A percentile compares a stretch with the other conserved stretches of the same genome.
phyloP scores from a whole-genome alignment of 306 rosid genomes.

The Corylus avellana region DNA sequence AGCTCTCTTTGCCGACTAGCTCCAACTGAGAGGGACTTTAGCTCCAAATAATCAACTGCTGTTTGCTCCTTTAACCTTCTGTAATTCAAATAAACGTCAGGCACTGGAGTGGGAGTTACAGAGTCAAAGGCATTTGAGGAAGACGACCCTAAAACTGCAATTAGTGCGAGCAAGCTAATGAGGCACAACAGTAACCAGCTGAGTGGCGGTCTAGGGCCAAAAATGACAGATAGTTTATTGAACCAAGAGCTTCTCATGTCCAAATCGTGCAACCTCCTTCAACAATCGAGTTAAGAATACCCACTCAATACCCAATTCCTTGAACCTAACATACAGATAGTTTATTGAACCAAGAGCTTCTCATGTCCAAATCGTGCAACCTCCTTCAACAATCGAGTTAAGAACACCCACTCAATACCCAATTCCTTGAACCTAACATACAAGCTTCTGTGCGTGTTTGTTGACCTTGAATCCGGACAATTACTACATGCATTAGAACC shows the following conservation, averaged over 20 bases:
- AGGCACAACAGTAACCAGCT: conserved; percentile 75
- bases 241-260: conserved; percentile 94
- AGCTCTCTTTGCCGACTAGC: conserved; percentile 62
- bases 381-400: conserved; percentile 27
- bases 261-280: conserved; percentile 39
- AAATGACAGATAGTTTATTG: conserved; percentile 58
- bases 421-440: conserved; percentile 41
- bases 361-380: conserved; percentile 70
- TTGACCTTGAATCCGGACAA: conserved; percentile 40
- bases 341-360: conserved; percentile 85
- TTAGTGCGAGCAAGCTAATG: conserved; percentile 64
- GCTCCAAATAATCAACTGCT: conserved; percentile 76
- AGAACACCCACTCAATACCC: conserved; percentile 37
- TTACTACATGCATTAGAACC: conserved; percentile 53
- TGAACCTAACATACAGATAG: conserved; percentile 48
- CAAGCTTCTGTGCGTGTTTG: conserved; percentile 27
- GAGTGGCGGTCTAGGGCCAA: conserved; percentile 73
- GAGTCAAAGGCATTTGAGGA: conserved; percentile 62
- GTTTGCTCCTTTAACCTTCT: conserved; percentile 93
- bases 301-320: conserved; percentile 37
- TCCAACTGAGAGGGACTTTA: conserved; percentile 64
- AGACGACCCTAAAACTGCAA: conserved; percentile 69
- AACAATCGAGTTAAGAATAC: conserved; percentile 32
- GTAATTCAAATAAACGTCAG: conserved; percentile 68
- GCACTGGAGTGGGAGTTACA: conserved; percentile 36